Percentiles rank a stretch among this genome's conserved stretches.
These are phyloP conservation scores for Penicillium mononematosum DNA, from an alignment of 495 filamentous ascomycete genomes.

Conservation along the genomic window DNA sequence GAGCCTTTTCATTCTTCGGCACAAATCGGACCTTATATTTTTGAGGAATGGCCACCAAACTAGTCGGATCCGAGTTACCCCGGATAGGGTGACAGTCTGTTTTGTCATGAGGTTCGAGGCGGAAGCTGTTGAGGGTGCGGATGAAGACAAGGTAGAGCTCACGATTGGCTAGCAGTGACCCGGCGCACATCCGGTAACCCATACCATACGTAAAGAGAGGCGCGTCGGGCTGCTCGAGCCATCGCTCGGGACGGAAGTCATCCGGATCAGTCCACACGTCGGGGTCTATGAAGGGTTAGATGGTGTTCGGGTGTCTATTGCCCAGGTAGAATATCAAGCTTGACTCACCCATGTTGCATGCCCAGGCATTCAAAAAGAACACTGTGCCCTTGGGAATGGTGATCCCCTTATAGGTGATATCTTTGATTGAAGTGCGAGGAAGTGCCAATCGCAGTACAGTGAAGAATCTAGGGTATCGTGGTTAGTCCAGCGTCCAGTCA, in stretches of 20 bases:
- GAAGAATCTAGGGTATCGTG: slow-evolving; percentile 43
- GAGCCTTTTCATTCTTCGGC: slow-evolving; percentile 45
- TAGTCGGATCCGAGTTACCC: slow-evolving; percentile 57
- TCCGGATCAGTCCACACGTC: slow-evolving; percentile 59
- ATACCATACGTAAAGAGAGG: slow-evolving; percentile 62
- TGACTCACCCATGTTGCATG: slow-evolving; percentile 58
- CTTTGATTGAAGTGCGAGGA: slow-evolving; percentile 58
- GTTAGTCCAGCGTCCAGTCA: background rate
- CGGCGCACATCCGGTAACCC: slow-evolving; percentile 67
- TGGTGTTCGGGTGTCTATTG: background rate
- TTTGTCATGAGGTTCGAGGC: slow-evolving; percentile 49
- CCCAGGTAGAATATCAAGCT: background rate
- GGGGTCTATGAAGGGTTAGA: slow-evolving; percentile 40
- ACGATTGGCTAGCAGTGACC: slow-evolving; percentile 59
- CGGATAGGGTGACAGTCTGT: slow-evolving; percentile 55
- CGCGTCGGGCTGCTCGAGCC: slow-evolving; percentile 60
- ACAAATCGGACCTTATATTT: slow-evolving; percentile 56
- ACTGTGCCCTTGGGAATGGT: slow-evolving; percentile 59
- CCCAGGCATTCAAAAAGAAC: slow-evolving; percentile 65
- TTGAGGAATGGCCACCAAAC: slow-evolving; percentile 56
- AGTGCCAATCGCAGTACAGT: slow-evolving; percentile 61
- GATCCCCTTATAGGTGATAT: slow-evolving; percentile 56
- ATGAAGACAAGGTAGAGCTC: slow-evolving; percentile 67
- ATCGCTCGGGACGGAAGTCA: slow-evolving; percentile 59
- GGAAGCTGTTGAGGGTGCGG: slow-evolving; percentile 58